Percentiles rank a stretch among this genome's conserved stretches.
Conservation (phyloP, 805 yeast genomes). For the Saturnispora silvae region DNA sequence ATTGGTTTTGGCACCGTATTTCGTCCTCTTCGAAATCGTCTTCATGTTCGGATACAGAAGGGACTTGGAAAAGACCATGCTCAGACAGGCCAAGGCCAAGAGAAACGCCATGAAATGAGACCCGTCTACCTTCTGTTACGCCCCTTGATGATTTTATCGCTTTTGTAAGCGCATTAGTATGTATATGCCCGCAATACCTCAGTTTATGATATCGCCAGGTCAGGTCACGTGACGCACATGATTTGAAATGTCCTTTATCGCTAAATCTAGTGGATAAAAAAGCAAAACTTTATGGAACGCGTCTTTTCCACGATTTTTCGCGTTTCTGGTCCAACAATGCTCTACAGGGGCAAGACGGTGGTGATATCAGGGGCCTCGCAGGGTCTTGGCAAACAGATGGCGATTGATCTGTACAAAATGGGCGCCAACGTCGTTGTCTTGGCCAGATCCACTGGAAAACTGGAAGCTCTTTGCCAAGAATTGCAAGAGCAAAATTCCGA, state of each 20-base stretch:
- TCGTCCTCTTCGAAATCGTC: constrained; percentile 69
- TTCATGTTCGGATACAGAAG: constrained; percentile 55
- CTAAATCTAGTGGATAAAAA: too few relatives aligned
- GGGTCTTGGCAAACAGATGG: constrained; percentile 80
- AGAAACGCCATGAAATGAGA: neutral
- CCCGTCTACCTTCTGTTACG: too few relatives aligned
- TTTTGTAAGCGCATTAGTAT: too few relatives aligned
- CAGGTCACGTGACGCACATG: too few relatives aligned
- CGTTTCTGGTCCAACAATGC: too few relatives aligned
- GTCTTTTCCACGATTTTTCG: too few relatives aligned
- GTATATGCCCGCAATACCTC: too few relatives aligned
- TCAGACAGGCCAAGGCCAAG: constrained; percentile 32
- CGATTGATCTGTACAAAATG: constrained; percentile 31
- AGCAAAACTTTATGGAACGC: too few relatives aligned
- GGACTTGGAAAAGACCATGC: constrained; percentile 41
- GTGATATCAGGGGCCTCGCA: constrained; percentile 92
- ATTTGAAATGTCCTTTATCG: too few relatives aligned
- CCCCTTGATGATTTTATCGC: too few relatives aligned
- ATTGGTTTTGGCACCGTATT: constrained; percentile 81
- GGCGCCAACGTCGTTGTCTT: constrained; percentile 65
- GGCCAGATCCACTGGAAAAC: constrained; percentile 61
- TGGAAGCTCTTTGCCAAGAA: constrained; percentile 33
- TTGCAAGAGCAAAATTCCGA: constrained; percentile 10
- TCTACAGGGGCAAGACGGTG: constrained; percentile 39
- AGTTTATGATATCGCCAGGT: too few relatives aligned